Evolutionary conservation across 2,329 filamentous ascomycete genomes (phyloP), one percentile per base, ranked within the genome.

Genomic region (Graphilbum fragrans): DNA sequence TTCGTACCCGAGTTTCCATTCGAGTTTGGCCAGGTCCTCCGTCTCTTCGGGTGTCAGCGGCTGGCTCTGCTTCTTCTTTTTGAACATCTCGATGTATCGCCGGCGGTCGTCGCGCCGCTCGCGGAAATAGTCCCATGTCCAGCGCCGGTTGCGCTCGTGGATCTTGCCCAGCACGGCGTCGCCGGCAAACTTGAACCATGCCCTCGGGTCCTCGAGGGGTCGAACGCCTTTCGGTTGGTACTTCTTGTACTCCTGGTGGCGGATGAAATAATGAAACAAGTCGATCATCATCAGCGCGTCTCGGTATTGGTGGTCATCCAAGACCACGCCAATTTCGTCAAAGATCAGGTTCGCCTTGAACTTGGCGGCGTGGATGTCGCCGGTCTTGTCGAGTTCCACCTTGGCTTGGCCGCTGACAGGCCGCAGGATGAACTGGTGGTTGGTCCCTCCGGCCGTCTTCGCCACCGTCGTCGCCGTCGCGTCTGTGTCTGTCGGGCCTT

Each of bases 201-300:
- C 92, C 31, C 77, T 76, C 14, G 92, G 90, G 52, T 96, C 86
- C 58, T 96, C 86, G 55, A 87, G 94, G 0, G 86, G 84, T 0
- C 74, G 73, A 44, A 80, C 73, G 1, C 70, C 80, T 55, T 93
- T 92, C 4, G 92, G 92, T 53, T 94, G 86, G 44, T 87, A 70
- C 52, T 82, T 90, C 57, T 93, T 93, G 66, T 96, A 95, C 58
- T 99, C 90, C 58, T 96, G 92, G 50, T 98, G 92, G 25, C 90
- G 81, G 52, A 95, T 84, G 59, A 96, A 98, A 62, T 94, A 96
- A 60, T 98, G 92, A 66, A 99, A 98, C 3, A 96, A 69, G 57
- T 99, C 92, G 2, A 96, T 84, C 67, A 99, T 84, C 92, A 98
- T 98, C 44, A 99, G 65, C 5, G 82, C 86, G 62, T 99, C 92